Conservation (phyloP, 1,284 basidiomycete species). For the Trichosporon coremiiforme region DNA sequence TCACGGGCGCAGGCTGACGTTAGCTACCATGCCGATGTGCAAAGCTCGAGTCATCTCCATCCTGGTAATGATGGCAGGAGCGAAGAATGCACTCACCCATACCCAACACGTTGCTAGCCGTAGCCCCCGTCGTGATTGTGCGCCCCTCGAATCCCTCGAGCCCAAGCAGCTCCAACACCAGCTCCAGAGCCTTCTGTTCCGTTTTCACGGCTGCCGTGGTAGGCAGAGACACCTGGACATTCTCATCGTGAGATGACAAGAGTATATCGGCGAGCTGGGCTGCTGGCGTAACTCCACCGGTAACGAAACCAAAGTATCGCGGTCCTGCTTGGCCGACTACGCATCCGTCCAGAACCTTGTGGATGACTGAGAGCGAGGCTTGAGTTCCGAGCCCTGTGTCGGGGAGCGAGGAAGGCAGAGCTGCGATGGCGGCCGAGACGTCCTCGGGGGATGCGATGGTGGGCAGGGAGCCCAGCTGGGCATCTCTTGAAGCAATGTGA, state of each 20-base stretch:
- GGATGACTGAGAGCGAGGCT: conserved; percentile 40
- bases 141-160: conserved; percentile 52
- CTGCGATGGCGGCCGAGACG: conserved; percentile 32
- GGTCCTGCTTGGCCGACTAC: conserved; percentile 57
- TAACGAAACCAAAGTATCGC: conserved; percentile 61
- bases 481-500: conserved; percentile 29
- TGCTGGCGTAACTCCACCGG: conserved; percentile 57
- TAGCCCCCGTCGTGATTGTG: conserved; percentile 61
- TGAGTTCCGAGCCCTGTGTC: conserved; percentile 46
- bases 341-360: conserved; percentile 52
- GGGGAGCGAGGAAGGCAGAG: conserved; percentile 44
- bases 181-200: conserved; percentile 56
- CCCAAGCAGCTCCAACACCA: conserved; percentile 58
- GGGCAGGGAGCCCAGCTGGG: conserved; percentile 33
- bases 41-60: neutral
- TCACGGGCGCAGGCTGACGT: conserved; percentile 54
- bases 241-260: conserved; percentile 56
- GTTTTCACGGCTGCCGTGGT: conserved; percentile 56
- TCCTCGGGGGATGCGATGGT: conserved; percentile 33
- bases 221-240: conserved; percentile 59
- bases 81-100: conserved; percentile 38
- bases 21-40: conserved; percentile 9
- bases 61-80: neutral
- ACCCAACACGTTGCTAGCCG: conserved; percentile 60
- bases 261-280: conserved; percentile 58